Conservation (phyloP, 495 filamentous ascomycete genomes). For the Penicillium longicatenatum region DNA sequence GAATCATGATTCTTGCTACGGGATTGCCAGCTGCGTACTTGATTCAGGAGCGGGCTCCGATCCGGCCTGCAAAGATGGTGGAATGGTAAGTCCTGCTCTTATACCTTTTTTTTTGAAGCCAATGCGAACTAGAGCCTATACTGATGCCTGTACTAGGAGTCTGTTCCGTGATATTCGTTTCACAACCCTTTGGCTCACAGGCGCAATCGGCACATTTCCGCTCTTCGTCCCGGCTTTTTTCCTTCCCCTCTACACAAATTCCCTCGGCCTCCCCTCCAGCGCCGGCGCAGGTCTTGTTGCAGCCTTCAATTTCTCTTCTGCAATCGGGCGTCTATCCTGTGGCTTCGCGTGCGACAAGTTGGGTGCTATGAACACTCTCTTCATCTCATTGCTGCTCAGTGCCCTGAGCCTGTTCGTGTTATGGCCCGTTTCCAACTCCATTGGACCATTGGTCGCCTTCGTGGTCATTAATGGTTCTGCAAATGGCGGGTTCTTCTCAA, state of each 20-base stretch:
- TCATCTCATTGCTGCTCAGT: slow-evolving; percentile 47
- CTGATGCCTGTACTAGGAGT: slow-evolving; percentile 27
- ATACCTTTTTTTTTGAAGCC: background rate
- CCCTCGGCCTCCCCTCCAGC: slow-evolving; percentile 47
- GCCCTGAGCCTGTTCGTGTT: slow-evolving; percentile 57
- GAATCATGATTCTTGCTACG: slow-evolving; percentile 46
- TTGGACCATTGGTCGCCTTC: slow-evolving; percentile 54
- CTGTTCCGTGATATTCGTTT: slow-evolving; percentile 55
- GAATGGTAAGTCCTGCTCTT: slow-evolving; percentile 43
- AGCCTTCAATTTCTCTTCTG: slow-evolving; percentile 58
- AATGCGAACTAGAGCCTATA: background rate
- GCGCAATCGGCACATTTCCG: slow-evolving; percentile 61
- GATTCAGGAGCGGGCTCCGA: slow-evolving; percentile 53
- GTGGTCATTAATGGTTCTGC: slow-evolving; percentile 56
- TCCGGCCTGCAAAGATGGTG: slow-evolving; percentile 45
- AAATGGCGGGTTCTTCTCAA: slow-evolving; percentile 61
- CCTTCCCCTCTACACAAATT: slow-evolving; percentile 51
- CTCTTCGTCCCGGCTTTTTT: slow-evolving; percentile 64
- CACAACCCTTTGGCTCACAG: slow-evolving; percentile 51
- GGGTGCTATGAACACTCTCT: slow-evolving; percentile 54
- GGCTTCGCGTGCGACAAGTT: slow-evolving; percentile 54
- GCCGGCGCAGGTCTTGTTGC: slow-evolving; percentile 56
- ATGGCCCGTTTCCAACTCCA: slow-evolving; percentile 56
- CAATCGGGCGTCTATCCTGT: slow-evolving; percentile 50
- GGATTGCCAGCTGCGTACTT: slow-evolving; percentile 59